phyloP scores from a whole-genome alignment of 2,329 filamentous ascomycete species.

The Fusarium avenaceum region DNA sequence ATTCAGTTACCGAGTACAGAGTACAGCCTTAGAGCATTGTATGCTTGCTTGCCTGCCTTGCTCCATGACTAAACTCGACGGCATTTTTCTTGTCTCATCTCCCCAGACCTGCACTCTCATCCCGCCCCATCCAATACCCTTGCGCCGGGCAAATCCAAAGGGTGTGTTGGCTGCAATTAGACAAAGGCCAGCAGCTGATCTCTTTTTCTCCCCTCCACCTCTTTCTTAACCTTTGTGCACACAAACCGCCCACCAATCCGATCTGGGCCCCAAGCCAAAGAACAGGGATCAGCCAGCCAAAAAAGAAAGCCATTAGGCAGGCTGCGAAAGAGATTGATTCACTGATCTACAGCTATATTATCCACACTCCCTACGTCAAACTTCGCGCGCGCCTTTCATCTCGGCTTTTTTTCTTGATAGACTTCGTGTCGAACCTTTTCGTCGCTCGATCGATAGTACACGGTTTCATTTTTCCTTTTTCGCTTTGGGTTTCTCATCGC shows the following conservation, averaged over 20 bases:
- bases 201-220: constrained; percentile 2
- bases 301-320: constrained; percentile 14
- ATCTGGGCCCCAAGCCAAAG: constrained; percentile 3
- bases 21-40: too few species aligned
- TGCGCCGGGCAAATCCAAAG: constrained; percentile 34
- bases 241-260: constrained; percentile 6
- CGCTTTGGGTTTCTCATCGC: constrained; percentile 7
- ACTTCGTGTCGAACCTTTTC: neutral
- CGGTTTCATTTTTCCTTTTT: neutral
- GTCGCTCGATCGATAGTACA: neutral
- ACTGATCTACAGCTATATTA: constrained; percentile 27
- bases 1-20: neutral
- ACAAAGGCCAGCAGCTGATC: constrained; percentile 35
- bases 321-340: constrained; percentile 7
- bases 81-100: constrained; percentile 29
- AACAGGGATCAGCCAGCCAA: neutral
- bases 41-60: constrained; percentile 2
- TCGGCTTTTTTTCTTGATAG: neutral
- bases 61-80: constrained; percentile 13
- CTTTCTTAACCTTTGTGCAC: constrained; percentile 16
- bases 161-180: constrained; percentile 35
- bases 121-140: constrained; percentile 28
- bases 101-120: constrained; percentile 40
- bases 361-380: constrained; percentile 9
- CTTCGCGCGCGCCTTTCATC: constrained; percentile 34